Conservation (phyloP, 2,329 filamentous ascomycete genomes). For the Diaporthe destruens region DNA sequence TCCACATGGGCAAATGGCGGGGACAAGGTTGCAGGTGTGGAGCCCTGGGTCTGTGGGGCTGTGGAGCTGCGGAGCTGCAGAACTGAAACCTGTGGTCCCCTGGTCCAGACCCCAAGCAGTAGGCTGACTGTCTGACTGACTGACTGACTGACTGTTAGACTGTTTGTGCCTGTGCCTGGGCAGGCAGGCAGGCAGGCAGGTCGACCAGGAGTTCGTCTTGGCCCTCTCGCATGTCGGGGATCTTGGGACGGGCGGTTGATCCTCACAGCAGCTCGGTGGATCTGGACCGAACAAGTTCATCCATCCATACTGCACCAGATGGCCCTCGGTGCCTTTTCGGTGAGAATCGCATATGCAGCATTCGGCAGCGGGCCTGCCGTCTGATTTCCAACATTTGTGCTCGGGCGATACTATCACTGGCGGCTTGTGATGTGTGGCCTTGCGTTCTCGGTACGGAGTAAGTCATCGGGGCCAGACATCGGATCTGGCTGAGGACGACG, state of each 20-base stretch:
- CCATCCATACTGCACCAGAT: background rate
- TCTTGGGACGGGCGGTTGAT: slow-evolving; percentile 16
- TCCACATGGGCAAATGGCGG: background rate
- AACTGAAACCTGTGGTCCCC: slow-evolving; percentile 21
- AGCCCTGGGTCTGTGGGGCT: background rate
- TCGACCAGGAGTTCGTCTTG: slow-evolving; percentile 25
- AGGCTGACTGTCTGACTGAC: background rate
- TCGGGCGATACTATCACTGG: background rate
- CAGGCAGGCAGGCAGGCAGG: no score
- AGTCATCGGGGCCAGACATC: background rate
- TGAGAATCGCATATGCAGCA: background rate
- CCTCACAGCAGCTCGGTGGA: slow-evolving; percentile 5
- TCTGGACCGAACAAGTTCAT: slow-evolving; percentile 28
- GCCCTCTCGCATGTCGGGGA: slow-evolving; percentile 8
- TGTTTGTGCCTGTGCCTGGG: background rate
- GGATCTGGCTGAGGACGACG: background rate
- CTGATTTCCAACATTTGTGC: background rate
- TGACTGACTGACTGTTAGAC: background rate
- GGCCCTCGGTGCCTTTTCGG: no score
- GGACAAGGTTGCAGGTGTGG: background rate
- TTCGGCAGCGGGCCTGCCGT: background rate
- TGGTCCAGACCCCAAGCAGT: slow-evolving; percentile 28
- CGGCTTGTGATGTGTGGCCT: background rate
- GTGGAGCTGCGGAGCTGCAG: background rate
- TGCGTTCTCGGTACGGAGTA: background rate